These are phyloP conservation scores for Fomes fomentarius DNA, from an alignment of 1,284 basidiomycete species.

Conservation along the genomic window DNA sequence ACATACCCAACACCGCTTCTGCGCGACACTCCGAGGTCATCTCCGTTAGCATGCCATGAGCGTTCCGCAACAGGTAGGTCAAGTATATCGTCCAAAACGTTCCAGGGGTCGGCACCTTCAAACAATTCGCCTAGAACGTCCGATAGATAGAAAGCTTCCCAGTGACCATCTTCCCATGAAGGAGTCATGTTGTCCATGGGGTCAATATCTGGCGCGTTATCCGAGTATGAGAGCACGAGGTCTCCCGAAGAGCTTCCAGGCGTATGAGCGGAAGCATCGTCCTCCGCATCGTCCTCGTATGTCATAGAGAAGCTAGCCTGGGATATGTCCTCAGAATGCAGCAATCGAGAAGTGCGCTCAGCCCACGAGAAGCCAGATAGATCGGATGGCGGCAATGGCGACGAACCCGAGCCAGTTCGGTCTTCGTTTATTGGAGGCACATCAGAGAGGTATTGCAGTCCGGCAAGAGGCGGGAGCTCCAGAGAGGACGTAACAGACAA, in stretches of 20 bases:
- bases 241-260: not conserved
- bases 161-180: not conserved
- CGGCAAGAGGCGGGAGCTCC: not conserved
- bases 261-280: not conserved
- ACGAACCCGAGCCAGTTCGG: not conserved
- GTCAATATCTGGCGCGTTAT: not conserved
- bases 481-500: slow-evolving; percentile 1
- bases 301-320: slow-evolving; percentile 19
- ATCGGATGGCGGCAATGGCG: slow-evolving; percentile 7
- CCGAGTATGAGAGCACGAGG: not conserved
- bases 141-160: slow-evolving; percentile 10
- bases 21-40: not conserved
- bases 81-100: slow-evolving; percentile 22
- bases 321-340: slow-evolving; percentile 12
- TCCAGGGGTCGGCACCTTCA: slow-evolving; percentile 31
- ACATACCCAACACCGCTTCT: slow-evolving; percentile 13
- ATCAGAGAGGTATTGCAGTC: slow-evolving; percentile 10
- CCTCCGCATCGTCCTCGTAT: not conserved
- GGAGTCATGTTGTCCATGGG: not conserved
- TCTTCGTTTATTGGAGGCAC: not conserved
- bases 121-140: slow-evolving; percentile 30
- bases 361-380: slow-evolving; percentile 7
- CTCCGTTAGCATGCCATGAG: not conserved
- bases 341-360: not conserved
- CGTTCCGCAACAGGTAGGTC: slow-evolving; percentile 6